Evolutionary conservation across 2,329 filamentous ascomycete genomes (phyloP).

Genomic region (Penicillium sp.): DNA sequence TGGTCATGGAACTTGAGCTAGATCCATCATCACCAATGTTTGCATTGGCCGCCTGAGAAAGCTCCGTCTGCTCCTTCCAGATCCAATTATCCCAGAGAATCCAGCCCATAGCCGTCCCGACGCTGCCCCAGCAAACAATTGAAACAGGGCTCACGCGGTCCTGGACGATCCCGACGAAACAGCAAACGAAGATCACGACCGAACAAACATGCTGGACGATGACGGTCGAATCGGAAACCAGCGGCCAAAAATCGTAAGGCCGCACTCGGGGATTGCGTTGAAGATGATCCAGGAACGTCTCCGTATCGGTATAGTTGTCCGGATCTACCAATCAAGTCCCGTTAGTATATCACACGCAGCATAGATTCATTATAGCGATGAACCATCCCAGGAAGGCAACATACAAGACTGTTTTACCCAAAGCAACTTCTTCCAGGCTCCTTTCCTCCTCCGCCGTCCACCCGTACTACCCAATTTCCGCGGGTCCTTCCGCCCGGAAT

Average conservation of each 20-base stretch:
- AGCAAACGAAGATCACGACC: constrained; percentile 90
- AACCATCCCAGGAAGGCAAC: constrained; percentile 24
- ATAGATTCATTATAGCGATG: neutral
- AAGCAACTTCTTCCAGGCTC: constrained; percentile 89
- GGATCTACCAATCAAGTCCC: constrained; percentile 59
- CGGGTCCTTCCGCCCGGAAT: constrained; percentile 41
- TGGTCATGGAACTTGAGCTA: constrained; percentile 40
- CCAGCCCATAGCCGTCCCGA: constrained; percentile 84
- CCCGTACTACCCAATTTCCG: constrained; percentile 59
- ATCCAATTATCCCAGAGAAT: constrained; percentile 90
- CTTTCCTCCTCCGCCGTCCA: constrained; percentile 66
- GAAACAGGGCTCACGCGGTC: constrained; percentile 86
- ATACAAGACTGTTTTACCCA: constrained; percentile 96
- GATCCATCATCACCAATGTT: constrained; percentile 40
- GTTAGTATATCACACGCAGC: neutral
- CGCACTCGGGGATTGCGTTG: constrained; percentile 91
- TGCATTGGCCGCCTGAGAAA: constrained; percentile 27
- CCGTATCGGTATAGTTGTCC: constrained; percentile 98
- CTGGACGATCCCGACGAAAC: constrained; percentile 86
- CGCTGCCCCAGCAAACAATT: constrained; percentile 79
- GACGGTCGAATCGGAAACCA: constrained; percentile 91
- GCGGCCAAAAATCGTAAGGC: constrained; percentile 96
- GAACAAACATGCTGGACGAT: constrained; percentile 97
- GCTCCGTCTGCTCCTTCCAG: constrained; percentile 62
- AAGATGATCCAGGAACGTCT: constrained; percentile 92